Conservation (phyloP, 1,139 yeast genomes). For the Diutina sp. region DNA sequence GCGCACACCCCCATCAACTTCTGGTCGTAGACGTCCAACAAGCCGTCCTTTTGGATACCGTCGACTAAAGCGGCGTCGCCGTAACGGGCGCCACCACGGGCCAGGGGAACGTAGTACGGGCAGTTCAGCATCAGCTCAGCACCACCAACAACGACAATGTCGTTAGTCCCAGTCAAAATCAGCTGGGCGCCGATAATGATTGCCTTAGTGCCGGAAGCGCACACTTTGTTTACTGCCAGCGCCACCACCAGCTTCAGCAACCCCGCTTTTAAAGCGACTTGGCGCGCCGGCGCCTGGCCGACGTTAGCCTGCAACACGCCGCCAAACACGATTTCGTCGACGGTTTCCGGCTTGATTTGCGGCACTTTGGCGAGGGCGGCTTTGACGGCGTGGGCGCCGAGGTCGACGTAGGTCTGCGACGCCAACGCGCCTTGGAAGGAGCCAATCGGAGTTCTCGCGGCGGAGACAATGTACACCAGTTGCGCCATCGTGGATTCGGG, state of each 20-base stretch:
- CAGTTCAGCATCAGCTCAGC: constrained; percentile 96
- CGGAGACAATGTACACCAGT: constrained; percentile 76
- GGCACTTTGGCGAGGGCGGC: constrained; percentile 80
- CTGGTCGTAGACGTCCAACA: constrained; percentile 78
- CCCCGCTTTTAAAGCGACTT: constrained; percentile 88
- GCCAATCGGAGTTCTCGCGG: constrained; percentile 93
- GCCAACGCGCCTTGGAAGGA: constrained; percentile 75
- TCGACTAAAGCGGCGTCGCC: constrained; percentile 74
- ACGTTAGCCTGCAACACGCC: constrained; percentile 87
- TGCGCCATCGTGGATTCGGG: neutral
- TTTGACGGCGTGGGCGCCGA: constrained; percentile 87
- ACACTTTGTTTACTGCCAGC: constrained; percentile 88
- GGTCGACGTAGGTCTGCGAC: constrained; percentile 64
- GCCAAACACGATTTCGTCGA: constrained; percentile 88
- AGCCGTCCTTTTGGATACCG: constrained; percentile 85
- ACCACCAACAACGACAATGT: constrained; percentile 92
- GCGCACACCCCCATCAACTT: constrained; percentile 93
- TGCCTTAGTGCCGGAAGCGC: constrained; percentile 94
- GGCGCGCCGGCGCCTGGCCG: constrained; percentile 98
- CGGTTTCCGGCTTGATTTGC: constrained; percentile 60
- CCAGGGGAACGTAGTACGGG: constrained; percentile 83
- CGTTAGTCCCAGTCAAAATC: constrained; percentile 80
- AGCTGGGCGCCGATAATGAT: constrained; percentile 84
- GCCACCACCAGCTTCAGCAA: constrained; percentile 68
- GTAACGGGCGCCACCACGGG: constrained; percentile 79